Evolutionary conservation across 148 eudicot genomes (phyloP).

Genomic region (Limonium bicolor): DNA sequence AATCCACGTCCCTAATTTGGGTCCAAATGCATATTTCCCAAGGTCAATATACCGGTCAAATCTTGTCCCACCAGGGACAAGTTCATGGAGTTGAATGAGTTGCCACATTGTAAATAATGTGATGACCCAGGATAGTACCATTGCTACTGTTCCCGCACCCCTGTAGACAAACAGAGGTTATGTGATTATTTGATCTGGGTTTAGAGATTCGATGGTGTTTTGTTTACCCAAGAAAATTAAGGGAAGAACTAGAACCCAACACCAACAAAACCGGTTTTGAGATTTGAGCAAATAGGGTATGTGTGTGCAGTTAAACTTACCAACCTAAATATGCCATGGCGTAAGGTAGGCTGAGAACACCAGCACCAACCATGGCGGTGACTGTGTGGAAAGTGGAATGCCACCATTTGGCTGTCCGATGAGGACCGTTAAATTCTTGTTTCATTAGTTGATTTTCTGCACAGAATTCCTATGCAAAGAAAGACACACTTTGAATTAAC

Average conservation of each 20-base stretch:
- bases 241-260: too few species aligned
- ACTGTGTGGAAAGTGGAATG: constrained; percentile 68
- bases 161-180: constrained; percentile 22
- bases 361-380: constrained; percentile 83
- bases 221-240: too few species aligned
- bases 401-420: constrained; percentile 77
- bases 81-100: constrained; percentile 72
- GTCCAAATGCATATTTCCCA: constrained; percentile 60
- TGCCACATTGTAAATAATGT: constrained; percentile 80
- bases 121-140: constrained; percentile 64
- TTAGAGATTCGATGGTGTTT: too few species aligned
- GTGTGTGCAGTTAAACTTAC: too few species aligned
- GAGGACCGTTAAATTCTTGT: constrained; percentile 22
- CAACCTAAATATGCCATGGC: constrained; percentile 83
- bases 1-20: constrained; percentile 65
- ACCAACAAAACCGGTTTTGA: too few species aligned
- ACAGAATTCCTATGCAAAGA: constrained; percentile 33
- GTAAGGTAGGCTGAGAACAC: constrained; percentile 72
- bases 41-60: constrained; percentile 61
- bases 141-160: constrained; percentile 64
- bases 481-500: too few species aligned
- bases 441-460: constrained; percentile 14
- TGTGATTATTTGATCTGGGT: too few species aligned
- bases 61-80: constrained; percentile 59
- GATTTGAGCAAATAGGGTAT: too few species aligned